Evolutionary conservation across 345 rosid species (phyloP).

Genomic region (Eucalyptus fibrosa): DNA sequence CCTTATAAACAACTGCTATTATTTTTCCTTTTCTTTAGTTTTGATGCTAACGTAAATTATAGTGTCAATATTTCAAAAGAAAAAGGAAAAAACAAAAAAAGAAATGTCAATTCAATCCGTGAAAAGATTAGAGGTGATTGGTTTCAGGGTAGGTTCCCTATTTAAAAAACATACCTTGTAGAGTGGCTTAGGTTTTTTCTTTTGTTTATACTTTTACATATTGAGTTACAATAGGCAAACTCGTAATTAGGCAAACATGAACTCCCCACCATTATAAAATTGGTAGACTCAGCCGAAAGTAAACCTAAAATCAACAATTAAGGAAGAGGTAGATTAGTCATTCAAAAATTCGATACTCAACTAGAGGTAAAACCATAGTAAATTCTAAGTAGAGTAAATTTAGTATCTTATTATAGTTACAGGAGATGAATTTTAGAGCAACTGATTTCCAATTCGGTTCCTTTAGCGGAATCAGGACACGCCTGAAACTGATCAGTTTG

Average conservation of each 20-base stretch:
- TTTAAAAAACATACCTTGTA: background rate
- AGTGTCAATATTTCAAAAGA: too few species aligned
- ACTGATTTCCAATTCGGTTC: too few species aligned
- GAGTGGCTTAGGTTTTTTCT: background rate
- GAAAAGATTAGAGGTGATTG: too few species aligned
- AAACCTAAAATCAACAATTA: background rate
- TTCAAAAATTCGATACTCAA: background rate
- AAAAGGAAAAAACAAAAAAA: too few species aligned
- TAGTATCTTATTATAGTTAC: background rate
- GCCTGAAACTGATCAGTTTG: accelerated
- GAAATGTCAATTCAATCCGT: too few species aligned
- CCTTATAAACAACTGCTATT: too few species aligned
- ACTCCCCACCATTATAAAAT: background rate
- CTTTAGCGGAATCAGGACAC: accelerated
- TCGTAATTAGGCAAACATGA: background rate
- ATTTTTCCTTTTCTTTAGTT: too few species aligned
- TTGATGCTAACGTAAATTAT: too few species aligned
- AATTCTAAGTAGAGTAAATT: background rate
- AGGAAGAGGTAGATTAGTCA: background rate
- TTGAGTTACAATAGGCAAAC: background rate
- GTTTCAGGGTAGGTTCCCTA: too few species aligned
- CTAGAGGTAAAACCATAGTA: background rate
- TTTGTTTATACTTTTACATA: background rate
- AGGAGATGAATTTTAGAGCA: too few species aligned
- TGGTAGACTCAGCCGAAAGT: background rate